Evolutionary conservation across 495 filamentous ascomycete species (phyloP).

Genomic region (Zalerion maritima): DNA sequence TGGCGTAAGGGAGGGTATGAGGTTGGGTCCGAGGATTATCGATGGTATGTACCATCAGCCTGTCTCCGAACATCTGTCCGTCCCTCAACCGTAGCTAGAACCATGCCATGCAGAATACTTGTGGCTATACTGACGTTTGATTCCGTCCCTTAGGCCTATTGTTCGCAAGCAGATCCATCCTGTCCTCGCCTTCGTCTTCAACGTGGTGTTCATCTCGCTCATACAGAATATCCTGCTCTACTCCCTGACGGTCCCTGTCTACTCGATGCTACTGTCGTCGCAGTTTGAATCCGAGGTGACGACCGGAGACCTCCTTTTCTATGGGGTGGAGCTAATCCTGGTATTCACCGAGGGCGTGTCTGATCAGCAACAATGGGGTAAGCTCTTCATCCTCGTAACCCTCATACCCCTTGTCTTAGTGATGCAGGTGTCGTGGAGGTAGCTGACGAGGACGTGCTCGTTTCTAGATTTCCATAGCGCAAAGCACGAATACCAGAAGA

Average conservation of each 20-base stretch:
- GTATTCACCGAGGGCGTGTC: constrained; percentile 65
- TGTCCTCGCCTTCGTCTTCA: constrained; percentile 63
- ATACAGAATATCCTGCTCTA: constrained; percentile 72
- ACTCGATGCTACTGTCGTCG: constrained; percentile 51
- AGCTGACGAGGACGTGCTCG: neutral
- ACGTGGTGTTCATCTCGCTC: constrained; percentile 74
- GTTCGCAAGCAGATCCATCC: constrained; percentile 25
- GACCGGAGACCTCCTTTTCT: constrained; percentile 51
- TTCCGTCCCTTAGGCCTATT: constrained; percentile 22
- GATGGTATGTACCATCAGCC: constrained; percentile 42
- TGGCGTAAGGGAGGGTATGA: constrained; percentile 90
- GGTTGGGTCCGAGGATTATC: constrained; percentile 83
- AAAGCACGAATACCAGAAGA: constrained; percentile 57
- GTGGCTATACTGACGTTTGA: constrained; percentile 2
- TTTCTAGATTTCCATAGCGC: constrained; percentile 57
- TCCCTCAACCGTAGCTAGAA: too few species aligned
- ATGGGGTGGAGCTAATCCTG: constrained; percentile 49
- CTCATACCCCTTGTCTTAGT: constrained; percentile 1
- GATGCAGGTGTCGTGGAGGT: too few species aligned
- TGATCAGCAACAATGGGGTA: constrained; percentile 89
- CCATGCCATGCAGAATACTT: neutral
- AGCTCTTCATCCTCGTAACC: constrained; percentile 7
- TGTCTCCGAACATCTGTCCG: neutral
- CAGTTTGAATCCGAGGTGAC: constrained; percentile 28
- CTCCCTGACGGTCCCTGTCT: constrained; percentile 64